phyloP scores from a whole-genome alignment of 2,329 filamentous ascomycete species.

The Akanthomyces muscarius region DNA sequence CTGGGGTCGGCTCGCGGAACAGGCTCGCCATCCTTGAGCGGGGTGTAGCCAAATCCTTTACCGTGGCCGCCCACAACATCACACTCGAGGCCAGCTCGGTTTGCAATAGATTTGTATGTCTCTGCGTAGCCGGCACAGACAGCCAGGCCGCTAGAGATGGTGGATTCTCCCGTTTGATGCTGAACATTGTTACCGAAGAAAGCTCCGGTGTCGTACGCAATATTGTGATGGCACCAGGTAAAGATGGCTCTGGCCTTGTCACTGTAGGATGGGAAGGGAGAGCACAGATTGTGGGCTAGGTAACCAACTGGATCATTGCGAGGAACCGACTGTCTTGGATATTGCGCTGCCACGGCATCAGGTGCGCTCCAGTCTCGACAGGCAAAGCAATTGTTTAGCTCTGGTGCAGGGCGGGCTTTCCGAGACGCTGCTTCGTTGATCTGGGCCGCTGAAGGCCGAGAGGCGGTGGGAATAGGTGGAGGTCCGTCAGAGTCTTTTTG shows the following conservation, averaged over 20 bases:
- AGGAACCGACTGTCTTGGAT: slow-evolving; percentile 69
- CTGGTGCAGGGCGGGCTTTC: slow-evolving; percentile 25
- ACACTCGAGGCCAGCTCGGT: slow-evolving; percentile 73
- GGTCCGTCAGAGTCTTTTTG: slow-evolving; percentile 18
- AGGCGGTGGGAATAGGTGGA: slow-evolving; percentile 43
- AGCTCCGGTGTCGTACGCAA: slow-evolving; percentile 74
- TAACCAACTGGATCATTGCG: slow-evolving; percentile 61
- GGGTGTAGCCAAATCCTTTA: slow-evolving; percentile 74
- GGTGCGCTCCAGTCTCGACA: slow-evolving; percentile 86
- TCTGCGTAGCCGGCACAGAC: slow-evolving; percentile 91
- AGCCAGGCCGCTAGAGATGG: slow-evolving; percentile 71
- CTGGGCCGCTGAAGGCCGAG: slow-evolving; percentile 49
- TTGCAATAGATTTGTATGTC: slow-evolving; percentile 74
- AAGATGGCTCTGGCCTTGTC: slow-evolving; percentile 94
- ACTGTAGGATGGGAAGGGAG: slow-evolving; percentile 73
- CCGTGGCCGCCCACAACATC: slow-evolving; percentile 73
- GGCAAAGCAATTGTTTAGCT: slow-evolving; percentile 57
- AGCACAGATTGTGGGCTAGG: slow-evolving; percentile 73
- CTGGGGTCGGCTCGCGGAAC: slow-evolving; percentile 59
- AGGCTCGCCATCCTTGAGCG: slow-evolving; percentile 59
- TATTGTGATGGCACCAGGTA: slow-evolving; percentile 92
- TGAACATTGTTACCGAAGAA: slow-evolving; percentile 73
- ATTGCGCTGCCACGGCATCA: slow-evolving; percentile 72
- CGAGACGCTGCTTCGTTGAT: slow-evolving; percentile 42
- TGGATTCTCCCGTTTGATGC: slow-evolving; percentile 65